Conservation (phyloP, 208 protist genomes). For the Zelonia costaricensis region DNA sequence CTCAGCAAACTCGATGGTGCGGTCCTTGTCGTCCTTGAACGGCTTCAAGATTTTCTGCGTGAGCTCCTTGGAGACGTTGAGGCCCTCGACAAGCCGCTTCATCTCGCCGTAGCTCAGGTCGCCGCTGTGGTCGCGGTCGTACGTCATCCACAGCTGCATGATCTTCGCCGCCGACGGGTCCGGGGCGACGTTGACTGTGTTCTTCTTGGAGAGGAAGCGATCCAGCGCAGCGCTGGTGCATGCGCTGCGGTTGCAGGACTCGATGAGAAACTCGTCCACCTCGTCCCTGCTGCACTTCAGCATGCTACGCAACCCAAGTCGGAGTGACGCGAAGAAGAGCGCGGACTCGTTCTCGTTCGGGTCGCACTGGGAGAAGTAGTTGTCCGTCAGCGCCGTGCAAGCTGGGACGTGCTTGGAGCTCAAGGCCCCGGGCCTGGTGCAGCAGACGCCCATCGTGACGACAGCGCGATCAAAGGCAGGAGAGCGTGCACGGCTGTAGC, state of each 20-base stretch:
- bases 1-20: constrained; percentile 36
- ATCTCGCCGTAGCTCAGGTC: constrained; percentile 51
- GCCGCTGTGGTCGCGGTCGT: constrained; percentile 63
- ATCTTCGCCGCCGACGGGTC: constrained; percentile 58
- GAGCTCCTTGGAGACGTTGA: constrained; percentile 54
- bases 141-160: constrained; percentile 73
- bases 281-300: constrained; percentile 46
- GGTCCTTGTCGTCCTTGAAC: constrained; percentile 28
- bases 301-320: constrained; percentile 39
- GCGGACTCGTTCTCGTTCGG: constrained; percentile 28
- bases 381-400: constrained; percentile 43
- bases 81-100: constrained; percentile 38
- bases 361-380: constrained; percentile 34
- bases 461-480: too few species aligned
- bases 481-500: too few species aligned
- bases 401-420: constrained; percentile 32
- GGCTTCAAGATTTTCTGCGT: constrained; percentile 31
- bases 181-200: constrained; percentile 17
- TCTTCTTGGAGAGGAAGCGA: constrained; percentile 29
- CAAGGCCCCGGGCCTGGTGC: constrained; percentile 9
- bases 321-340: constrained; percentile 61
- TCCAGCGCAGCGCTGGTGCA: constrained; percentile 35
- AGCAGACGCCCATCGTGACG: constrained; percentile 49
- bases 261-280: constrained; percentile 44
- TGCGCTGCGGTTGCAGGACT: constrained; percentile 37